phyloP scores from a whole-genome alignment of 1,284 basidiomycete species.

The Caloboletus inedulis region DNA sequence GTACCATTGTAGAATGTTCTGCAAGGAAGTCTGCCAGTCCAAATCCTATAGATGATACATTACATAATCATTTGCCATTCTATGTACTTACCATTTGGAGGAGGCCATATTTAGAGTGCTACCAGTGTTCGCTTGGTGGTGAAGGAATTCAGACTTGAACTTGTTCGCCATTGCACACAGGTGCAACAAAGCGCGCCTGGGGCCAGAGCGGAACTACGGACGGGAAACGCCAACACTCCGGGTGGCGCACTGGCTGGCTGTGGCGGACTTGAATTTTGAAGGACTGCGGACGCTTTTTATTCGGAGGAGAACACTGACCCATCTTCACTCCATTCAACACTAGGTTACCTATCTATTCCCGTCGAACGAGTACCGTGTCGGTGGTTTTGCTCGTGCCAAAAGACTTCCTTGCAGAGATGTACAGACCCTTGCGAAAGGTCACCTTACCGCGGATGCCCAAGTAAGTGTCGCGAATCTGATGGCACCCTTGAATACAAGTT shows the following conservation, averaged over 20 bases:
- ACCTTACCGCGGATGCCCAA: conserved; percentile 53
- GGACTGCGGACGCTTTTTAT: too few species aligned
- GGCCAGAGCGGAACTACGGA: too few species aligned
- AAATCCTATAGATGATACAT: neutral
- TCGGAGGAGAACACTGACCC: conserved; percentile 6
- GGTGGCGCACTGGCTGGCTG: too few species aligned
- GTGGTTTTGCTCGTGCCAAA: conserved; percentile 41
- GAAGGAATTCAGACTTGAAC: too few species aligned
- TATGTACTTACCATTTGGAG: too few species aligned
- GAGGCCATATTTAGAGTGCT: too few species aligned
- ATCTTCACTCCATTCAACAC: conserved; percentile 35
- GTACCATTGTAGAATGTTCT: conserved; percentile 16
- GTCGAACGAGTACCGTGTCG: conserved; percentile 44
- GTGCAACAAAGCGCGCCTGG: too few species aligned
- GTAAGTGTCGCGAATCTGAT: conserved; percentile 20
- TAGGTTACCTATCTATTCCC: conserved; percentile 27
- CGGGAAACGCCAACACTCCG: too few species aligned
- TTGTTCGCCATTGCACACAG: too few species aligned
- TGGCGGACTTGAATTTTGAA: too few species aligned
- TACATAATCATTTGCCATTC: neutral
- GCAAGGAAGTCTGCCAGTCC: neutral
- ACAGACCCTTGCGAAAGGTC: conserved; percentile 37
- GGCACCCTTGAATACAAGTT: neutral
- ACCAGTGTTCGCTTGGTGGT: too few species aligned
- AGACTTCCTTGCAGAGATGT: conserved; percentile 34